phyloP scores from a whole-genome alignment of 176 grass and related monocot species.

The Metroxylon sagu region DNA sequence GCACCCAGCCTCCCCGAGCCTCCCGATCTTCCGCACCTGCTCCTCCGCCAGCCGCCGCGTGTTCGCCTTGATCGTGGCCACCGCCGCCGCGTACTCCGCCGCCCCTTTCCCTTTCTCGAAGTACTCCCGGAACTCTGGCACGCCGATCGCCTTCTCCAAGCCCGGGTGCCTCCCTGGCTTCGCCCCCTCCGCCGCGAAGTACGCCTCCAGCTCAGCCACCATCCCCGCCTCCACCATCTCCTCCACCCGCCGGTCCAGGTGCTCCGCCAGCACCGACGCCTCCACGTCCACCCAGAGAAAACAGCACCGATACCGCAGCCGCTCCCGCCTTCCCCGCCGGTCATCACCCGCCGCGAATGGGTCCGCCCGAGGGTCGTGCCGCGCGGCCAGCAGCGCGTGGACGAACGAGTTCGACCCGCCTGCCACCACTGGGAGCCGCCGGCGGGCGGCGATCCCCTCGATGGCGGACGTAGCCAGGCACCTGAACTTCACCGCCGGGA shows the following conservation, averaged over 20 bases:
- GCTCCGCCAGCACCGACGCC: conserved; percentile 25
- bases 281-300: conserved; percentile 71
- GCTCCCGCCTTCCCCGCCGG: conserved; percentile 12
- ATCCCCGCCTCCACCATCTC: conserved; percentile 59
- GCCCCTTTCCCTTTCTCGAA: conserved; percentile 10
- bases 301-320: conserved; percentile 51
- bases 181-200: conserved; percentile 36
- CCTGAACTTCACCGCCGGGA: conserved; percentile 24
- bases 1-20: conserved; percentile 32
- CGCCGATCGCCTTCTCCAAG: conserved; percentile 69
- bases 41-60: conserved; percentile 42
- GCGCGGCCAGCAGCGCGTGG: conserved; percentile 45
- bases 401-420: conserved; percentile 79
- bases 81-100: conserved; percentile 22
- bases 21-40: conserved; percentile 56
- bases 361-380: conserved; percentile 8
- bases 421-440: conserved; percentile 42
- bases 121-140: conserved; percentile 51
- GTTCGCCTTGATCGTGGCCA: conserved; percentile 59
- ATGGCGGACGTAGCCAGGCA: conserved; percentile 15
- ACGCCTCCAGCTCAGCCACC: conserved; percentile 49
- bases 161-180: conserved; percentile 30
- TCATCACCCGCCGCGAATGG: conserved; percentile 24
- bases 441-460: conserved; percentile 8
- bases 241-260: conserved; percentile 66